Percentiles rank a stretch among this genome's conserved stretches.
These are phyloP conservation scores for Omphalotus guepiniiformis DNA, from an alignment of 768 basidiomycete species.

Conservation along the genomic window DNA sequence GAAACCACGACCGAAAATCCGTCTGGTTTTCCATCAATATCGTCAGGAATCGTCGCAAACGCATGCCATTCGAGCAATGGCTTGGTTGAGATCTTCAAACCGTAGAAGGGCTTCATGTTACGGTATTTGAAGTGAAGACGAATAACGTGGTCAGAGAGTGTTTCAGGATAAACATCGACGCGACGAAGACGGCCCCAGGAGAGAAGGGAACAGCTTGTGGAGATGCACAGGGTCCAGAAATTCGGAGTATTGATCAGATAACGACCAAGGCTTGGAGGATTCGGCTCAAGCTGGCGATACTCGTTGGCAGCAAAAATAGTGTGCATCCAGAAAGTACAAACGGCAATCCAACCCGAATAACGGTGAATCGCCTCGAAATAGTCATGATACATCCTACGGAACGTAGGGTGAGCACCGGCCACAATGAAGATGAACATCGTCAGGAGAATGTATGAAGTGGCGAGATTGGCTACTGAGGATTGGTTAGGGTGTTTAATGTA, in stretches of 20 bases:
- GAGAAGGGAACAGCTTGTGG: conserved; percentile 38
- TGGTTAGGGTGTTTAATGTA: conserved; percentile 20
- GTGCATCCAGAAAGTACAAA: conserved; percentile 46
- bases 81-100: conserved; percentile 28
- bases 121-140: conserved; percentile 52
- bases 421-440: conserved; percentile 45
- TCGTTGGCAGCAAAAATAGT: conserved; percentile 27
- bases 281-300: conserved; percentile 32
- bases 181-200: conserved; percentile 51
- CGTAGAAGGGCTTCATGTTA: conserved; percentile 33
- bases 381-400: conserved; percentile 45
- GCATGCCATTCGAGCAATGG: conserved; percentile 50
- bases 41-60: conserved; percentile 41
- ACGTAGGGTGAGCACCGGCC: conserved; percentile 42
- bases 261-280: conserved; percentile 32
- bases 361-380: conserved; percentile 53
- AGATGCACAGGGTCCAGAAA: conserved; percentile 42
- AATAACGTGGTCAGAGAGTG: conserved; percentile 51
- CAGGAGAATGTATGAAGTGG: conserved; percentile 43
- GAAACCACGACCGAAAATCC: conserved; percentile 38
- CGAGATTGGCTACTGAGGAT: conserved; percentile 30
- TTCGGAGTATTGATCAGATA: conserved; percentile 41
- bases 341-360: conserved; percentile 50
- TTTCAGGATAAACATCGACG: conserved; percentile 43
- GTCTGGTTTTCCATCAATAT: conserved; percentile 15